Base-by-base conservation (phyloP, 805 yeast species). In the Candida morakotiae region DNA sequence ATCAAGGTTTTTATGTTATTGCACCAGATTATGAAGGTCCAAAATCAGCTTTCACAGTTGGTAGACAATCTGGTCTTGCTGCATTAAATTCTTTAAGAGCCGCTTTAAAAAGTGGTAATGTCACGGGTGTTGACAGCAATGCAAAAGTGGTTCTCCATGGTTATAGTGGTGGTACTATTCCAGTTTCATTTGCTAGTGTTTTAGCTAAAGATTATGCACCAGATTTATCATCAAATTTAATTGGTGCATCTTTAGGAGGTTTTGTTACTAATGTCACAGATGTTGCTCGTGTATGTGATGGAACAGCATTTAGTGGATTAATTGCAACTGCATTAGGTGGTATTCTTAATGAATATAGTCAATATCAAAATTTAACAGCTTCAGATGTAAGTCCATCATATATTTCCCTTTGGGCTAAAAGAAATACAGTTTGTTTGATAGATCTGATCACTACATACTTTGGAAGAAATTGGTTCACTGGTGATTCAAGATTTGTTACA, bases 111-210 rank as follows among this genome's bases (percentile, higher is more conserved):
- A 32, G 44, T 20, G 31, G 30, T 3, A 43, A 47, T 23, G 23
- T 41, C 13, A 55, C 60, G 8, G 57, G 59, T 2, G 19, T 55
- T 7, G 27, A 42, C 9, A 10, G 40, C 3, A 43, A 46, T 37
- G 56, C 56, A 11, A 41, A 46, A 18, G 43, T 51, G 7, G 48
- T 44, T 8, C 16, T 63, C 31, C 64, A 62, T 62, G 71, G 71
- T 0, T 65, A 58, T 34, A 58, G 66, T 4, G 71, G 71, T 11
- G 70, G 69, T 10, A 52, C 66, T 1, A 41, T 63, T 27, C 65
- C 70, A 8, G 36, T 60, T 16, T 54, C 60, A 8, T 65, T 68
- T 69, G 68, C 67, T 9, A 57, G 65, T 4, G 52, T 58, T 9
- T 43, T 60, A 19, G 66, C 60, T 38, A 67, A 69, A 14, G 31